phyloP scores from a whole-genome alignment of 2,329 filamentous ascomycete genomes.

The Stagonosporopsis chrysanthemi region DNA sequence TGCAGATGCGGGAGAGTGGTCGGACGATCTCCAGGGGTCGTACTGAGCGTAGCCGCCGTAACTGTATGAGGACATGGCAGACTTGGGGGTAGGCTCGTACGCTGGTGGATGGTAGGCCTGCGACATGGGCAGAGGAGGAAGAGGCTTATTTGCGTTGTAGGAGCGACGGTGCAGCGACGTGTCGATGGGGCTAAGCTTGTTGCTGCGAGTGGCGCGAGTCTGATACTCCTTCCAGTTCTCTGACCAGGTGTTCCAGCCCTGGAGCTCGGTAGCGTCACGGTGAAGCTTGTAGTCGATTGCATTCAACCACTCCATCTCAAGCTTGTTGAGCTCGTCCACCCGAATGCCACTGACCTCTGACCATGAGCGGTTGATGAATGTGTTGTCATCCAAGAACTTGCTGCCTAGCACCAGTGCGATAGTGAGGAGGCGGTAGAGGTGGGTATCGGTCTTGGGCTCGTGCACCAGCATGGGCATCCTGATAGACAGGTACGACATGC shows the following conservation, averaged over 20 bases:
- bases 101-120: constrained; percentile 50
- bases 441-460: constrained; percentile 62
- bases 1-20: constrained; percentile 61
- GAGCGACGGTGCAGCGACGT: constrained; percentile 66
- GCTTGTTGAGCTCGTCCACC: constrained; percentile 80
- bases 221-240: constrained; percentile 72
- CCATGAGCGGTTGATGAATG: constrained; percentile 97
- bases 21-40: constrained; percentile 53
- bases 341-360: constrained; percentile 91
- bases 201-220: constrained; percentile 49
- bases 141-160: constrained; percentile 55
- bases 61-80: constrained; percentile 49
- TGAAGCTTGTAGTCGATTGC: constrained; percentile 86
- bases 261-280: constrained; percentile 79
- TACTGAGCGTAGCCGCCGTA: constrained; percentile 46
- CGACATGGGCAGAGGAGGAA: constrained; percentile 49
- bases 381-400: constrained; percentile 97
- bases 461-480: constrained; percentile 77
- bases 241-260: constrained; percentile 73
- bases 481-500: constrained; percentile 87
- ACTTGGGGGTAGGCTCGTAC: constrained; percentile 48
- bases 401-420: constrained; percentile 85
- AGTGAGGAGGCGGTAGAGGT: constrained; percentile 87
- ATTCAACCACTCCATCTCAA: constrained; percentile 88
- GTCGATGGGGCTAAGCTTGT: constrained; percentile 67